Evolutionary conservation across 345 rosid genomes (phyloP), one percentile per base, ranked within the genome.

Genomic region (Melaleuca alternifolia): DNA sequence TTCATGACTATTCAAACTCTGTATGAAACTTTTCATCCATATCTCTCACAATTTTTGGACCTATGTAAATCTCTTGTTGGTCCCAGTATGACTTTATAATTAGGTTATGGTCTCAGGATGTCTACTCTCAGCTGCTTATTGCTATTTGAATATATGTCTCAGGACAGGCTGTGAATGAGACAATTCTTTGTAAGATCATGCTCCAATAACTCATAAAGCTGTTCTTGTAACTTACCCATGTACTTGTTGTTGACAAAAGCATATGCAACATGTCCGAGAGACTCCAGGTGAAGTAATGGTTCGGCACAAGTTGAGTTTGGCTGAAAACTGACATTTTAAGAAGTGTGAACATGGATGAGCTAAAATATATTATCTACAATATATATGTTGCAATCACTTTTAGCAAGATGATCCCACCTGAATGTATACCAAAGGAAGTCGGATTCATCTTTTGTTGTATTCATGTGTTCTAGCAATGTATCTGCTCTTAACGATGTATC

Each of bases 341-440:
- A 21, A 44, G 51, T 11, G 30, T 2, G 24, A 53, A 84, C 13
- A 44, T 46, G 54, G 51, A 44, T 83, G 46, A 48, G 84, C 1
- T n/a, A 82, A 50, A 37, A 11, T 44, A 30, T 30, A 30, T 8
- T 65, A 3, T 33, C 44, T 65, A 33, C 23, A 65, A 33, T 44
- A 65, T 15, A 33, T 2, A 65, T 65, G 77, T 65, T 33, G 46
- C 24, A 33, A 65, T 65, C 46, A 33, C 12, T 65, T 65, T 65
- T 65, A 65, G 77, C 6, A 1, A 65, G 77, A 46, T 50, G 56
- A 62, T 16, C 28, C 44, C 89, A 96, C 99, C 97, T 95, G 89
- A 88, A 86, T 15, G 97, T 91, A 83, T 94, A 97, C 98, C 99
- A 97, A 84, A 97, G 98, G 87, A 96, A 96, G 88, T 97, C 99